These are phyloP conservation scores for Drechslerella dactyloides DNA, from an alignment of 2,329 filamentous ascomycete genomes.

Conservation along the genomic window DNA sequence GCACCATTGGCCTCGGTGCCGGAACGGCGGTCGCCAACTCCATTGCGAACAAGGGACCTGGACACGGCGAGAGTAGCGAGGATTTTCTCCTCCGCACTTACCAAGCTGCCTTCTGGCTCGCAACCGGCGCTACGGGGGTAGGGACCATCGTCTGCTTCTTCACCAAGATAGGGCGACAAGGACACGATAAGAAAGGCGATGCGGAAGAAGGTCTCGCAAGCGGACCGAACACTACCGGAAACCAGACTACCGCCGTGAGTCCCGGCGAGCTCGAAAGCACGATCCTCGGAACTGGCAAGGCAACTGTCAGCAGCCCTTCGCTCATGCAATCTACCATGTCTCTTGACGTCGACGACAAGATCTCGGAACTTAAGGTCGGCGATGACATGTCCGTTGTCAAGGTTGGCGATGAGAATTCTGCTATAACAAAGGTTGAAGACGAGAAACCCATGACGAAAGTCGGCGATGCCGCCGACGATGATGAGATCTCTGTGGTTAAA, in stretches of 20 bases:
- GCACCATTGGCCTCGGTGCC: slow-evolving; percentile 37
- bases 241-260: background rate
- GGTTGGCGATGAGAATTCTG: too few relatives aligned
- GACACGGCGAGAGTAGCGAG: slow-evolving; percentile 16
- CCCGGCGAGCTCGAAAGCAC: background rate
- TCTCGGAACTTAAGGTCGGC: background rate
- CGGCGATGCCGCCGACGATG: background rate
- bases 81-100: slow-evolving; percentile 38
- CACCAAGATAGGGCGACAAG: slow-evolving; percentile 39
- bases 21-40: slow-evolving; percentile 44
- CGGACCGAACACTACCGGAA: background rate
- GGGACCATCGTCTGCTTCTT: slow-evolving; percentile 37
- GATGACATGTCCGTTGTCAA: background rate
- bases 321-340: background rate
- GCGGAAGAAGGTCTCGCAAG: slow-evolving; percentile 20
- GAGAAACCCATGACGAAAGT: too few relatives aligned
- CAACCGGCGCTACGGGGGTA: slow-evolving; percentile 21
- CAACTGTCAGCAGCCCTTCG: background rate
- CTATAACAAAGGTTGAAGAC: background rate
- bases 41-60: slow-evolving; percentile 27
- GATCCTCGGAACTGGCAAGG: background rate
- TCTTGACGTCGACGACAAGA: slow-evolving; percentile 35
- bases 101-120: slow-evolving; percentile 43
- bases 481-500: background rate
- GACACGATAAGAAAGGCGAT: slow-evolving; percentile 32